phyloP scores from a whole-genome alignment of 805 yeast species.

The Cyberlindnera euphorbiae region DNA sequence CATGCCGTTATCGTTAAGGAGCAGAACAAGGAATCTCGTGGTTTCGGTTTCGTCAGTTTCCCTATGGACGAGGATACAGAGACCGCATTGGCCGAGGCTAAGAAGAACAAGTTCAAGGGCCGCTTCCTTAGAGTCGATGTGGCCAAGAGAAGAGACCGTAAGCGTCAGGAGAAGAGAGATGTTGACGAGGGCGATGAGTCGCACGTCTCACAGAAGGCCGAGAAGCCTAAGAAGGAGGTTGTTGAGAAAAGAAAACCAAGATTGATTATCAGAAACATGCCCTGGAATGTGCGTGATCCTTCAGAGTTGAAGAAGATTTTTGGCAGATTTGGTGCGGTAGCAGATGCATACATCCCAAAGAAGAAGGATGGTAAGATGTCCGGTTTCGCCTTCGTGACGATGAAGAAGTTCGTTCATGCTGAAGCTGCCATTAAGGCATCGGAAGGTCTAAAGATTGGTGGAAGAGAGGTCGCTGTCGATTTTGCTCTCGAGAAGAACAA shows the following conservation, averaged over 20 bases:
- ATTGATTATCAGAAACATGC: constrained; percentile 84
- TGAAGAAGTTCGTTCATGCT: constrained; percentile 77
- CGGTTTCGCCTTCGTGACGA: constrained; percentile 92
- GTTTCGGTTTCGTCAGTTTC: constrained; percentile 95
- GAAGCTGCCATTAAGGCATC: constrained; percentile 73
- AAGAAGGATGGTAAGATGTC: constrained; percentile 84
- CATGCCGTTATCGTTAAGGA: constrained; percentile 92
- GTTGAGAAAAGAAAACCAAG: constrained; percentile 82
- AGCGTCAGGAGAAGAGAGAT: constrained; percentile 1
- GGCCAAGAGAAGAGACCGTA: constrained; percentile 89
- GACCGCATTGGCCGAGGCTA: constrained; percentile 64
- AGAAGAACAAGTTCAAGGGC: constrained; percentile 60
- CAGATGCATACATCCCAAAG: constrained; percentile 84
- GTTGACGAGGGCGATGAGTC: constrained; percentile 3
- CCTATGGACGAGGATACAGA: constrained; percentile 78
- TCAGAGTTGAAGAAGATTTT: constrained; percentile 66
- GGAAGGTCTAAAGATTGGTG: constrained; percentile 75
- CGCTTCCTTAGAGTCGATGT: constrained; percentile 71
- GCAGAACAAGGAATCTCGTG: constrained; percentile 70
- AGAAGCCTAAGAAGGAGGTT: constrained; percentile 25
- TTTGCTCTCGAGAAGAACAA: constrained; percentile 84
- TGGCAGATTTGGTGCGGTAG: constrained; percentile 76
- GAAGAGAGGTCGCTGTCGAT: constrained; percentile 90
- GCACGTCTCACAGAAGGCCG: background rate
- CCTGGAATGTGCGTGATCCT: constrained; percentile 90